A percentile compares a stretch with the other conserved stretches of the same genome.
Conservation (phyloP, 805 yeast species). For the Candida silvicultrix region DNA sequence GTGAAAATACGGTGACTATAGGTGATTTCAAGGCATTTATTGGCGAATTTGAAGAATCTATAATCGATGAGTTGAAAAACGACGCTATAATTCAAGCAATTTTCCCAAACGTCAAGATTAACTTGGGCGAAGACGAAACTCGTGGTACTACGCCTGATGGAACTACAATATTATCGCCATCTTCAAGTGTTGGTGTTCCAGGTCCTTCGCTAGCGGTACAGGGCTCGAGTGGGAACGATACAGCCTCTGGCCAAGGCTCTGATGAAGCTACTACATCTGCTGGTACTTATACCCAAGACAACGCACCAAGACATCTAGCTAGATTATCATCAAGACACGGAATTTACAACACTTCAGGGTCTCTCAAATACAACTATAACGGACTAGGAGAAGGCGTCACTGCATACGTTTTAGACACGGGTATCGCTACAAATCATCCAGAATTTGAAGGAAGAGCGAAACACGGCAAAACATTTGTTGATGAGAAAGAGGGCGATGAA, state of each 20-base stretch:
- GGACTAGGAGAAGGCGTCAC: constrained; percentile 49
- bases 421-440: constrained; percentile 23
- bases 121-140: constrained; percentile 36
- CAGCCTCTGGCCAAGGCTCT: constrained; percentile 2
- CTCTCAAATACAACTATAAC: constrained; percentile 39
- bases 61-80: constrained; percentile 32
- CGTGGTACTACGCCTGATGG: background rate
- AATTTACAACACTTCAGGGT: constrained; percentile 2
- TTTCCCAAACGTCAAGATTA: constrained; percentile 54
- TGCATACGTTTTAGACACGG: constrained; percentile 50
- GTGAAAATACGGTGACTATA: background rate
- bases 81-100: constrained; percentile 61
- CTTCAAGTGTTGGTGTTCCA: constrained; percentile 2
- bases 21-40: constrained; percentile 49
- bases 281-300: constrained; percentile 20
- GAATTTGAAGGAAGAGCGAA: constrained; percentile 37
- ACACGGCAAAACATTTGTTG: constrained; percentile 51
- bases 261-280: constrained; percentile 1
- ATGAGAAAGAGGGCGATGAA: constrained; percentile 53
- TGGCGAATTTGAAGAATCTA: constrained; percentile 44
- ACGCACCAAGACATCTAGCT: constrained; percentile 60
- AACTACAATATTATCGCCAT: constrained; percentile 3
- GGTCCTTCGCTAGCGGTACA: background rate
- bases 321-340: constrained; percentile 36
- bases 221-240: background rate